phyloP scores from a whole-genome alignment of 495 filamentous ascomycete genomes.

The Trichoderma erinaceum region DNA sequence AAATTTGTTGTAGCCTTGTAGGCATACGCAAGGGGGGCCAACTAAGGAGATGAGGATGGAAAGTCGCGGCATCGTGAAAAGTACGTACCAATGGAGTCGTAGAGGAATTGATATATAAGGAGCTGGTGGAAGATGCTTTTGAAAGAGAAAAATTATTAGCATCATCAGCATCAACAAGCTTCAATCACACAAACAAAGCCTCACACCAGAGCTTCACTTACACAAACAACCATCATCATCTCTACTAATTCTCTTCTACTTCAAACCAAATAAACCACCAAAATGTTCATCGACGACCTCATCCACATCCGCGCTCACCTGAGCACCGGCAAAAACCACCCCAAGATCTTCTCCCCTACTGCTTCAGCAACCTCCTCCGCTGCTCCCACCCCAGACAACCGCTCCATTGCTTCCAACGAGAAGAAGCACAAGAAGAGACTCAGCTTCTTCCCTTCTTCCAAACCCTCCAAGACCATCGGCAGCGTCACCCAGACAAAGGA shows the following conservation, averaged over 20 bases:
- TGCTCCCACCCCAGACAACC: background rate
- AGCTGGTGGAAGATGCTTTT: background rate
- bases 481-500: background rate
- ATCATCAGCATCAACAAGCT: conserved; percentile 2
- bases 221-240: background rate
- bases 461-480: background rate
- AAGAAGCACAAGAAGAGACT: background rate
- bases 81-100: conserved; percentile 8
- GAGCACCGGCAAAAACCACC: background rate
- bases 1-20: background rate
- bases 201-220: background rate
- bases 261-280: background rate
- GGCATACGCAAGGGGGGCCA: no score
- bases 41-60: background rate
- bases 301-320: background rate
- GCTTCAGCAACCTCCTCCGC: background rate
- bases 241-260: background rate
- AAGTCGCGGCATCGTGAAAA: conserved; percentile 2
- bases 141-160: background rate
- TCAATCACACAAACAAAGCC: background rate
- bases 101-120: background rate
- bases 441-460: background rate
- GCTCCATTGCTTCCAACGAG: background rate
- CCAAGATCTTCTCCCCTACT: background rate
- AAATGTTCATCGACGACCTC: conserved; percentile 1